A percentile compares a stretch with the other conserved stretches of the same genome.
These are phyloP conservation scores for Aleurites moluccanus DNA, from an alignment of 441 rosid genomes.

Conservation along the genomic window DNA sequence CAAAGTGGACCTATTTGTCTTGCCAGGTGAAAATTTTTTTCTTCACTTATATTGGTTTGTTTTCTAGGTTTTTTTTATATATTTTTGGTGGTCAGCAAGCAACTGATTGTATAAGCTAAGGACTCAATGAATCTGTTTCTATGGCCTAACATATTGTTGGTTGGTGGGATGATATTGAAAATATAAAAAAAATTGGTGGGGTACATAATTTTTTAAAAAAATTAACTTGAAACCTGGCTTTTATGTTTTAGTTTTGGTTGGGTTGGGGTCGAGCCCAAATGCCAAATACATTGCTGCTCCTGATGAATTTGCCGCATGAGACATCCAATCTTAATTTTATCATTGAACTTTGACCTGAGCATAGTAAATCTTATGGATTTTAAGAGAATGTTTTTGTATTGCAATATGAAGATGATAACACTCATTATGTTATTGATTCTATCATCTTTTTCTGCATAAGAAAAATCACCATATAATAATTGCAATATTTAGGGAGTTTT, in stretches of 20 bases:
- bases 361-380: background rate
- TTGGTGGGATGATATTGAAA: background rate
- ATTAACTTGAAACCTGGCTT: background rate
- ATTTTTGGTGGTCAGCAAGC: background rate
- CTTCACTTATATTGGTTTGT: background rate
- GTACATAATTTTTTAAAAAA: background rate
- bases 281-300: background rate
- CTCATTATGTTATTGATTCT: background rate
- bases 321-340: background rate
- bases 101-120: background rate
- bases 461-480: background rate
- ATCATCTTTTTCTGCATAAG: background rate
- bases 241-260: no score
- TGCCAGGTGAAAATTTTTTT: conserved; percentile 59
- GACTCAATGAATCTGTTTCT: background rate
- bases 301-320: background rate
- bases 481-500: background rate
- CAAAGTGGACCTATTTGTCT: conserved; percentile 91
- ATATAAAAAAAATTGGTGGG: background rate
- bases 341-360: background rate
- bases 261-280: no score
- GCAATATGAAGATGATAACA: background rate
- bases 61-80: no score
- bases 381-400: background rate
- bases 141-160: background rate